Percentiles rank a stretch among this genome's conserved stretches.
phyloP scores from a whole-genome alignment of 306 rosid genomes.

The Boehmeria nivea region DNA sequence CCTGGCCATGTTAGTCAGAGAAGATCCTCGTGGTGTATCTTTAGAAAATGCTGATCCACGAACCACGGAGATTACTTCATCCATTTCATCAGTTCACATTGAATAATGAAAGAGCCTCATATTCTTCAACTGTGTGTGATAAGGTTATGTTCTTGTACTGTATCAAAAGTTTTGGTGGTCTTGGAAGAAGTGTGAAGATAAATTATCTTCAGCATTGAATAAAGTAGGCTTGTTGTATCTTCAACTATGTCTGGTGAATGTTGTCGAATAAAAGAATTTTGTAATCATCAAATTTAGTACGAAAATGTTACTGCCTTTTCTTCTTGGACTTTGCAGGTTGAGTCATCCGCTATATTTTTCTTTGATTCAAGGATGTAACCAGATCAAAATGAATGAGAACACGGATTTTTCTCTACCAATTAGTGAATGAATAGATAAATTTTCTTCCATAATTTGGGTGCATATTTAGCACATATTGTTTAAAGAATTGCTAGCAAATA shows the following conservation, averaged over 20 bases:
- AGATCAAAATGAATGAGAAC: too few species aligned
- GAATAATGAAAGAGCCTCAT: conserved; percentile 20
- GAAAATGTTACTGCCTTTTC: too few species aligned
- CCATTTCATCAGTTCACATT: conserved; percentile 62
- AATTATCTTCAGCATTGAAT: too few species aligned
- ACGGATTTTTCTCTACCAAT: too few species aligned
- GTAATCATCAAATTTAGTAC: too few species aligned
- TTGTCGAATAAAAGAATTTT: too few species aligned
- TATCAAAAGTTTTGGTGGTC: background rate
- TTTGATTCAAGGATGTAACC: too few species aligned
- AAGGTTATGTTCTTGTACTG: background rate
- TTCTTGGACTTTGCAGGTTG: too few species aligned
- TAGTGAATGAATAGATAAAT: too few species aligned
- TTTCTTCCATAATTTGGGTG: background rate
- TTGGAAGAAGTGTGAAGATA: background rate
- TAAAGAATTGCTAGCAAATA: background rate
- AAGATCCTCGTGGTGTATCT: conserved; percentile 85
- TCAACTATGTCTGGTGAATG: too few species aligned
- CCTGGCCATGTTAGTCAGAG: conserved; percentile 86
- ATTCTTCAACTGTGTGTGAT: conserved; percentile 4
- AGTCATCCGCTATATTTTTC: too few species aligned
- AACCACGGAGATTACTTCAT: conserved; percentile 64
- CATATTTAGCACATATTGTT: background rate
- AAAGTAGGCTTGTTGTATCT: too few species aligned
- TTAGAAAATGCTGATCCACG: conserved; percentile 74